phyloP scores from a whole-genome alignment of 108 stramenopile genomes.

The Stephanodiscus minutulus region DNA sequence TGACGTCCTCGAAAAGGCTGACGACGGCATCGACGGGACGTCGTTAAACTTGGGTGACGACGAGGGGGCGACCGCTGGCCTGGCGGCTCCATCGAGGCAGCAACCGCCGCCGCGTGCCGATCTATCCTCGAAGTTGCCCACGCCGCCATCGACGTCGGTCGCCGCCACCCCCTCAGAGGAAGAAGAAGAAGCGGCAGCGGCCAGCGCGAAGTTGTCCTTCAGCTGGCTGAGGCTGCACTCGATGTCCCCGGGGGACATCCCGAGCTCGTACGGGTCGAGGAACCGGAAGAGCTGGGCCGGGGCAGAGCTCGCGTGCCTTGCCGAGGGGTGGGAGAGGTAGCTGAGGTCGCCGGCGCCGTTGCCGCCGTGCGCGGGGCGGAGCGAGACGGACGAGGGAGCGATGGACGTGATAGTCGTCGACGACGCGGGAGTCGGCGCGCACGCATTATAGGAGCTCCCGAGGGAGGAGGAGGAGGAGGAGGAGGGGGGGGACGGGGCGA shows the following conservation, averaged over 20 bases:
- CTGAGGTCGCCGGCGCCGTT: constrained; percentile 2
- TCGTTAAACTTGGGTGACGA: background rate
- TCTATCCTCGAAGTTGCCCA: background rate
- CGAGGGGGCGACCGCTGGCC: too few species aligned
- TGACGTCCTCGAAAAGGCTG: background rate
- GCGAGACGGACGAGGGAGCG: constrained; percentile 11
- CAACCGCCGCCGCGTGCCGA: too few species aligned
- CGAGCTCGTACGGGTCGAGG: constrained; percentile 46
- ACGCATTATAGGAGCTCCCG: background rate
- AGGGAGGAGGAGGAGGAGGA: too few species aligned
- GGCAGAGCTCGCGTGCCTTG: constrained; percentile 21
- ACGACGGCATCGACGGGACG: background rate
- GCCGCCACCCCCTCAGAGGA: background rate
- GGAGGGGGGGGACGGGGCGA: too few species aligned
- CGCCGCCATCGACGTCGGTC: too few species aligned
- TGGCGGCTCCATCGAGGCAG: too few species aligned
- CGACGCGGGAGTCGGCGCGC: too few species aligned
- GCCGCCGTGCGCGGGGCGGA: background rate
- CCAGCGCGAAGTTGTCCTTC: constrained; percentile 55
- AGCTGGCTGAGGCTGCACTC: constrained; percentile 60
- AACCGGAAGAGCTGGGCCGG: constrained; percentile 31
- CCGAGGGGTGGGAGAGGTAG: constrained; percentile 31
- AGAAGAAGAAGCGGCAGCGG: background rate
- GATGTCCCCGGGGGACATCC: constrained; percentile 52
- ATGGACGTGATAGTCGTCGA: background rate